These are phyloP conservation scores for Pascua sp. DNA, from an alignment of 1,284 basidiomycete species.

Conservation along the genomic window DNA sequence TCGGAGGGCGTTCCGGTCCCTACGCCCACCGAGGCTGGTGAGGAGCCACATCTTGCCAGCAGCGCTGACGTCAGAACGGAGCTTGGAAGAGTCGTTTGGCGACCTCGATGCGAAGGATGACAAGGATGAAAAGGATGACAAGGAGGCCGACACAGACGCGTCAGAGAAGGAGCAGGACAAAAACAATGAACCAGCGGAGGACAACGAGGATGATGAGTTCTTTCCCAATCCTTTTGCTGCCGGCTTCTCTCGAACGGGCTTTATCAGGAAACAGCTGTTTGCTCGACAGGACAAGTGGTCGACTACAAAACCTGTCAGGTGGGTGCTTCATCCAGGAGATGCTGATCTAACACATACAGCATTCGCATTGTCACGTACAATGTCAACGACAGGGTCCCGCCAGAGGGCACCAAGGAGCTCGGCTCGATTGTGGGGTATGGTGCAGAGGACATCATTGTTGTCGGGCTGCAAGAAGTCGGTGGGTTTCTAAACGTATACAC, in stretches of 20 bases:
- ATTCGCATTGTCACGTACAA: conserved; percentile 44
- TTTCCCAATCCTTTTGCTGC: conserved; percentile 34
- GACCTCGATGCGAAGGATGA: neutral
- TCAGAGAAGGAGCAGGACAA: neutral
- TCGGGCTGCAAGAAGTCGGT: conserved; percentile 45
- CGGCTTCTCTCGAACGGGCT: conserved; percentile 29
- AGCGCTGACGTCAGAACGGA: neutral
- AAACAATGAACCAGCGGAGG: neutral
- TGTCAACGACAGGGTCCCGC: conserved; percentile 43
- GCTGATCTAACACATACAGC: conserved; percentile 6
- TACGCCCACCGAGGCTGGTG: neutral
- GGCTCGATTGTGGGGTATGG: conserved; percentile 32
- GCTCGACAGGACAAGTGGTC: conserved; percentile 33
- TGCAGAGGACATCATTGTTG: conserved; percentile 40
- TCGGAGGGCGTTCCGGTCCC: neutral
- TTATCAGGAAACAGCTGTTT: conserved; percentile 35
- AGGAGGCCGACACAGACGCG: neutral
- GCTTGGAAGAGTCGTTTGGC: conserved; percentile 4
- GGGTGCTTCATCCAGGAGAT: neutral
- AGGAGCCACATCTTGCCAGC: neutral
- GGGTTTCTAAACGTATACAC: conserved; percentile 1
- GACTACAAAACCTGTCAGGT: conserved; percentile 15
- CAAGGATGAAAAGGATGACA: neutral
- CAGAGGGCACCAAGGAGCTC: conserved; percentile 37
- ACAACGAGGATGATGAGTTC: conserved; percentile 9